Percentiles rank a stretch among this genome's conserved stretches.
Evolutionary conservation across 768 basidiomycete genomes (phyloP).

Genomic region (Agrocybe praecox): DNA sequence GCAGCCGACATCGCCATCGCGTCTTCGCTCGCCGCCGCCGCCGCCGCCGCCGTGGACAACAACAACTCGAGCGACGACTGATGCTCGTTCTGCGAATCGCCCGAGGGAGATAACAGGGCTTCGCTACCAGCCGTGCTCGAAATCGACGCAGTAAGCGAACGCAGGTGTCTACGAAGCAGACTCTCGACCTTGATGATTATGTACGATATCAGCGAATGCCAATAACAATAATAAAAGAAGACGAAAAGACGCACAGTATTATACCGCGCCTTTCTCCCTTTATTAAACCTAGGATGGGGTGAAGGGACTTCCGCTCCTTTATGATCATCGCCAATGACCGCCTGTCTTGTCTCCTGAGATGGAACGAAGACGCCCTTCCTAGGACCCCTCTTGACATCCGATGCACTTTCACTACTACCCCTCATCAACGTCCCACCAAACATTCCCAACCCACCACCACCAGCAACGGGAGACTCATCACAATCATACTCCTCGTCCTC

Average conservation of each 20-base stretch:
- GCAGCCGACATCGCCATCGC: no score
- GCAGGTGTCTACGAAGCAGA: conserved; percentile 33
- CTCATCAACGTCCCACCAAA: neutral
- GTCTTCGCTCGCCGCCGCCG: conserved; percentile 4
- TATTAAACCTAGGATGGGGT: conserved; percentile 49
- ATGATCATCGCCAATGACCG: conserved; percentile 47
- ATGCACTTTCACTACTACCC: conserved; percentile 6
- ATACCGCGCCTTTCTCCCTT: conserved; percentile 11
- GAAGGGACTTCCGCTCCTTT: conserved; percentile 43
- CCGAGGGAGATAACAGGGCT: conserved; percentile 21
- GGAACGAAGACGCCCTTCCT: conserved; percentile 44
- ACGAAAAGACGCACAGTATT: conserved; percentile 16
- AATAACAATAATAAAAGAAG: conserved; percentile 3
- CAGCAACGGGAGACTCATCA: neutral
- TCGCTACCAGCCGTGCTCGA: conserved; percentile 8
- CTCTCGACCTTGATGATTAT: conserved; percentile 35
- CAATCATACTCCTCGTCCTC: neutral
- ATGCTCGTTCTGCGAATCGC: conserved; percentile 5
- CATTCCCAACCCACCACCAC: neutral
- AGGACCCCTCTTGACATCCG: conserved; percentile 32
- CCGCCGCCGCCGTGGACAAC: conserved; percentile 14
- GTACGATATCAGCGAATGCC: conserved; percentile 15
- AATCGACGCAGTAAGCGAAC: conserved; percentile 19
- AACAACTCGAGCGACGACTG: conserved; percentile 16
- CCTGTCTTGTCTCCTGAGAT: conserved; percentile 35